Evolutionary conservation across 1,139 yeast genomes (phyloP), one percentile per base, ranked within the genome.

Genomic region (Candida neerlandica): DNA sequence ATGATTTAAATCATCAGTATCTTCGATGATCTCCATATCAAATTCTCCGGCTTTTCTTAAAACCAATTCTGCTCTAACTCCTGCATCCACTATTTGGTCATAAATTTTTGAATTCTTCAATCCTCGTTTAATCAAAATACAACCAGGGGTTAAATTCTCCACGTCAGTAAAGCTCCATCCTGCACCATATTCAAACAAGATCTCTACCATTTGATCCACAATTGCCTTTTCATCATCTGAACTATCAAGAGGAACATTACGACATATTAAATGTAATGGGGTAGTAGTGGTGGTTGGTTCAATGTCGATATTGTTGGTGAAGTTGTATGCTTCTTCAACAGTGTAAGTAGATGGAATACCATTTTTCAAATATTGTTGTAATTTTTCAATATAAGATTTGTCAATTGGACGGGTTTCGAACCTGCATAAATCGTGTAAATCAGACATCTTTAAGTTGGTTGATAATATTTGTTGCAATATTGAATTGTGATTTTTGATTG

Each of bases 291-390:
- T 64, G 0, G 80, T 69, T 4, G 68, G 66, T 23, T 77, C 77
- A 21, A 70, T 75, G 37, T 69, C 72, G 44, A 72, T 65, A 51
- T 61, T 60, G 49, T 77, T 68, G 48, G 73, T 81, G 59, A 67
- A 84, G 47, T 81, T 81, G 45, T 80, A 77, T 3, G 85, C 89
- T 62, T 89, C 96, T 65, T 88, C 94, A 9, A 86, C 68, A 1
- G 96, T 89, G 54, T 89, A 86, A 0, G 96, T 89, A 1, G 96
- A 82, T 2, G 96, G 95, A 11, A 89, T 81, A 0, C 95, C 96
- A 35, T 74, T 73, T 46, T 75, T 70, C 52, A 89, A 67, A 53
- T 73, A 79, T 43, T 59, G 64, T 37, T 70, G 71, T 43, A 89
- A 66, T 9, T 72, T 67, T 0, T 60, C 68, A 5, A 84, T 51